phyloP scores from a whole-genome alignment of 2,329 filamentous ascomycete genomes.

The Colletotrichum cordylinicola region DNA sequence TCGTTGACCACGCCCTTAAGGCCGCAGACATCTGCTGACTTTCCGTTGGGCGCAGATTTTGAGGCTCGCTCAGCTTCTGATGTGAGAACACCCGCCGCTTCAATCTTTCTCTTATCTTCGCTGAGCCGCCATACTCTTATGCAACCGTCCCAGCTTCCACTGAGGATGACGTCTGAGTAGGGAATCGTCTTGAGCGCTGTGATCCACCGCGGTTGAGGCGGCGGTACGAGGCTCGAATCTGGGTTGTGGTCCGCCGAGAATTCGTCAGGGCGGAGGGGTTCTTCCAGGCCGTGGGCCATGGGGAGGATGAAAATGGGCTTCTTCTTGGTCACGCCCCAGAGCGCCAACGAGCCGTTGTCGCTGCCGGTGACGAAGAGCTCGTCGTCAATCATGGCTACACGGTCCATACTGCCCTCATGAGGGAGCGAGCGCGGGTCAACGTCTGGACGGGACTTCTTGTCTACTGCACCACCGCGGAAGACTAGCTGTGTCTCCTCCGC shows the following conservation, averaged over 20 bases:
- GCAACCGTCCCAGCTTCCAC: constrained; percentile 92
- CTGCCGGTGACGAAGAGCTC: constrained; percentile 91
- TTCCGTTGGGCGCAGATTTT: constrained; percentile 10
- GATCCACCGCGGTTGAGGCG: constrained; percentile 82
- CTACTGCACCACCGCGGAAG: constrained; percentile 77
- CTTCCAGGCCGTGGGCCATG: constrained; percentile 85
- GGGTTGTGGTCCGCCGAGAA: constrained; percentile 76
- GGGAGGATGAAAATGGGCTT: constrained; percentile 85
- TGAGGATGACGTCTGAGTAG: constrained; percentile 88
- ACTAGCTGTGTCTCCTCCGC: constrained; percentile 94
- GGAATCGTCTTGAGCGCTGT: constrained; percentile 87
- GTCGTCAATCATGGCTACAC: constrained; percentile 87
- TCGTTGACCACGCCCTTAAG: constrained; percentile 83
- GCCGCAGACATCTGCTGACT: constrained; percentile 27
- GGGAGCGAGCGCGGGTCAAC: constrained; percentile 59
- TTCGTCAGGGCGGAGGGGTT: constrained; percentile 68
- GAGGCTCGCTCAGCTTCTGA: constrained; percentile 19
- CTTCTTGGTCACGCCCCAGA: constrained; percentile 94
- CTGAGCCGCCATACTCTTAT: constrained; percentile 86
- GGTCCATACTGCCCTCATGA: constrained; percentile 87
- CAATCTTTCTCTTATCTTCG: constrained; percentile 81
- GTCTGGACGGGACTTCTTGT: constrained; percentile 50
- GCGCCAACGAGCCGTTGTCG: constrained; percentile 84
- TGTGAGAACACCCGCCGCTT: constrained; percentile 69
- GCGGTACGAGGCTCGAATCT: constrained; percentile 62